These are phyloP conservation scores for Hyparrhenia diplandra DNA, from an alignment of 176 grass and related monocot genomes.

Conservation along the genomic window DNA sequence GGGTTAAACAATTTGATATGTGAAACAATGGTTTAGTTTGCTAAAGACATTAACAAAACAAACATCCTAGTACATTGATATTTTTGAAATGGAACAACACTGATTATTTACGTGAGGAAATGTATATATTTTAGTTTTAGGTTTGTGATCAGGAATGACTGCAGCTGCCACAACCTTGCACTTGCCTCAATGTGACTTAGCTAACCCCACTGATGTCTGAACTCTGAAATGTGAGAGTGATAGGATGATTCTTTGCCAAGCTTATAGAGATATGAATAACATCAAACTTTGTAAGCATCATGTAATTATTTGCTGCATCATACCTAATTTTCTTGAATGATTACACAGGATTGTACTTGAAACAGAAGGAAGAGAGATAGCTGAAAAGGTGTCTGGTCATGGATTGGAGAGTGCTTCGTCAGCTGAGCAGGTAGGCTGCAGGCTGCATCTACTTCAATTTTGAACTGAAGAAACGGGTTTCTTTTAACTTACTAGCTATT, in stretches of 20 bases:
- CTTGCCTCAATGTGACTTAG: background rate
- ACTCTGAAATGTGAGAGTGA: background rate
- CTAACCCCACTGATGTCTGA: background rate
- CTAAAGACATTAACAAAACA: background rate
- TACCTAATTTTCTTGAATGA: conserved; percentile 1
- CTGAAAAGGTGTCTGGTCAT: conserved; percentile 67
- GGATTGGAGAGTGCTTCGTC: conserved; percentile 61
- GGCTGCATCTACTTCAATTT: background rate
- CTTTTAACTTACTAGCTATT: background rate
- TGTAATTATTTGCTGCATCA: background rate
- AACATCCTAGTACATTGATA: no score
- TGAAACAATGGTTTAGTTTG: background rate
- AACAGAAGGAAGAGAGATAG: conserved; percentile 77
- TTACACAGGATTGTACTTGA: conserved; percentile 78
- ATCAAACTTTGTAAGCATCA: background rate
- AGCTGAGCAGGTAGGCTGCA: conserved; percentile 67
- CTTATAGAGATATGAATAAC: background rate
- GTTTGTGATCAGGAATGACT: background rate
- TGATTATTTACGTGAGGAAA: background rate
- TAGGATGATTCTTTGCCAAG: background rate
- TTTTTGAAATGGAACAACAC: background rate
- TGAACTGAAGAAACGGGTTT: background rate
- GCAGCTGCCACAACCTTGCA: background rate
- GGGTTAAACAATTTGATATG: background rate
- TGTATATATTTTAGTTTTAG: background rate